Conservation (phyloP, 768 basidiomycete genomes). For the Termitomyces sp. region DNA sequence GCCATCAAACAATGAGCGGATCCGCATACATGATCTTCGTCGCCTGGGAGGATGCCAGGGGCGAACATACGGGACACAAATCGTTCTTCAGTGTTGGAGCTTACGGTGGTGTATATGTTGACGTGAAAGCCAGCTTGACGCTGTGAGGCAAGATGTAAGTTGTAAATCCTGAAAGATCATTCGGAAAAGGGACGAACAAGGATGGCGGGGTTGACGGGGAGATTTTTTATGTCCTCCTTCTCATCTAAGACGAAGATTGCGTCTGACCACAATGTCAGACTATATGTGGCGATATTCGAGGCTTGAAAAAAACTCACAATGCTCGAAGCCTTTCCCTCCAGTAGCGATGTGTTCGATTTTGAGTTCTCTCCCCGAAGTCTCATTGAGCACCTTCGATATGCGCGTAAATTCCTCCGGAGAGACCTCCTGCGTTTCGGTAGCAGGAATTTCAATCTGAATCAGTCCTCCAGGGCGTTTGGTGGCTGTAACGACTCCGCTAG, state of each 20-base stretch:
- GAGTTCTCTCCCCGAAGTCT: conserved; percentile 40
- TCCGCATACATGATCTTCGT: conserved; percentile 35
- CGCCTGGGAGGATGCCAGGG: conserved; percentile 26
- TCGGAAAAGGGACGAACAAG: conserved; percentile 7
- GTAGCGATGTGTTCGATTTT: conserved; percentile 34
- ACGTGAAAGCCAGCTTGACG: conserved; percentile 29
- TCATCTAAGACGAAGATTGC: conserved; percentile 41
- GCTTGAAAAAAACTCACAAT: conserved; percentile 25
- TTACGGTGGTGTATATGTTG: conserved; percentile 39
- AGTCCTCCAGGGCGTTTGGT: conserved; percentile 28
- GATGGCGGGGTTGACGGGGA: conserved; percentile 1
- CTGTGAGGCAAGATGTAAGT: conserved; percentile 18
- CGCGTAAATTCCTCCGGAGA: conserved; percentile 28
- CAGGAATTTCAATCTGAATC: conserved; percentile 39
- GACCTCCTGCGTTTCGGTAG: conserved; percentile 24
- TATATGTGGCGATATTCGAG: neutral
- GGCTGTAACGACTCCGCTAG: conserved; percentile 27
- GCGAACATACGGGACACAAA: conserved; percentile 56
- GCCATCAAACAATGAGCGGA: conserved; percentile 43
- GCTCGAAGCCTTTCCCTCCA: conserved; percentile 32
- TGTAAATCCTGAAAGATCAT: neutral
- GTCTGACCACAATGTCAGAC: conserved; percentile 20
- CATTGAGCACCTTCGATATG: conserved; percentile 28
- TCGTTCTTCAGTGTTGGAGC: conserved; percentile 28
- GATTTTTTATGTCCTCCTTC: conserved; percentile 19